These are phyloP conservation scores for Talaromyces atroroseus DNA, from an alignment of 2,329 filamentous ascomycete genomes.

Conservation along the genomic window DNA sequence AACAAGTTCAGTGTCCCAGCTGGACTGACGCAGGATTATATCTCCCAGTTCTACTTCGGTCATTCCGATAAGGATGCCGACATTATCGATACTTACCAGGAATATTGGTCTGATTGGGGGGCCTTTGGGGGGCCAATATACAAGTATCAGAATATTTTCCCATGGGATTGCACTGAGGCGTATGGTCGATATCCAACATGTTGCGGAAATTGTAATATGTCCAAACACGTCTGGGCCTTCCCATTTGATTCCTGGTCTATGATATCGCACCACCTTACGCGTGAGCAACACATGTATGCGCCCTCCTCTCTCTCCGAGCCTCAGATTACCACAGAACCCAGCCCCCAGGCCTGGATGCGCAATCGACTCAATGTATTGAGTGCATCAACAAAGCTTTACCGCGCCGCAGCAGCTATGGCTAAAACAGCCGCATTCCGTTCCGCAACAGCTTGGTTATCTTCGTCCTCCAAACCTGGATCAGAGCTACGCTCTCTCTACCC, in stretches of 20 bases:
- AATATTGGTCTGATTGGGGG: constrained; percentile 47
- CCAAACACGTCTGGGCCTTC: constrained; percentile 44
- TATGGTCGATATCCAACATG: constrained; percentile 32
- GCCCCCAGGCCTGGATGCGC: constrained; percentile 33
- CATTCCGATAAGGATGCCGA: constrained; percentile 39
- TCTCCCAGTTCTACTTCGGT: constrained; percentile 37
- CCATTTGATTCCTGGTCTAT: constrained; percentile 45
- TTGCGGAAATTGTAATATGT: constrained; percentile 39
- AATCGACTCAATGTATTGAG: constrained; percentile 33
- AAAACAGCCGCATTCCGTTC: too few relatives aligned
- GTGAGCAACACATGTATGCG: constrained; percentile 34
- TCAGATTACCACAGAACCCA: too few relatives aligned
- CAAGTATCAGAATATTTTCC: constrained; percentile 40
- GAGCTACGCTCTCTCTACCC: too few relatives aligned
- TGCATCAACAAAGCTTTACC: constrained; percentile 27
- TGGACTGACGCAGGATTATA: constrained; percentile 42
- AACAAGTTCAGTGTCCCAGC: constrained; percentile 35
- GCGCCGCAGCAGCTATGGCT: constrained; percentile 34
- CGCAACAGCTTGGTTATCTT: too few relatives aligned
- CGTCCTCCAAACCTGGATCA: too few relatives aligned
- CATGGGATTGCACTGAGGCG: constrained; percentile 47
- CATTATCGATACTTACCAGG: constrained; percentile 39
- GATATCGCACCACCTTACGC: constrained; percentile 33
- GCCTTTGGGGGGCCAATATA: constrained; percentile 37
- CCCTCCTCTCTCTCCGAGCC: too few relatives aligned